Base-by-base conservation (phyloP, 805 yeast genomes). In the Candida chilensis region DNA sequence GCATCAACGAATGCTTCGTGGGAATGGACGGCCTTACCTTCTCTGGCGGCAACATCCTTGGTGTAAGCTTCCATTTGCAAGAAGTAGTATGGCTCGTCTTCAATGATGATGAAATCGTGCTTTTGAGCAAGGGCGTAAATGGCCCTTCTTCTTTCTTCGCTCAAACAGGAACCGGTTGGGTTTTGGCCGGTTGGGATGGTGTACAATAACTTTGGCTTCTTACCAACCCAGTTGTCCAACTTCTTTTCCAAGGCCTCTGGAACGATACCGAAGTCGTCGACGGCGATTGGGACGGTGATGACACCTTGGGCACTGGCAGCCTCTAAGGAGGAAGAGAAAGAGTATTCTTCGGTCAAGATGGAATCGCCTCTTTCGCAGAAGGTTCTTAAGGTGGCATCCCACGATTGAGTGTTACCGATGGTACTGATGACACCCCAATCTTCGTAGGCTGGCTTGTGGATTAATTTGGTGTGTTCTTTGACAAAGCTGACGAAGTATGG, bases 51-150 rank as follows among this genome's bases (percentile, higher is more conserved):
- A 26, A 39, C 48, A 34, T 71, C 74, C 16, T 48, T 41, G 16
- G 73, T 61, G 64, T 85, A 92, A 29, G 69, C 51, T 36, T 82
- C 90, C 94, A 90, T 86, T 61, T 90, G 98, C 52, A 90, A 65
- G 66, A 86, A 90, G 67, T 85, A 90, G 74, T 90, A 90, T 32
- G 98, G 98, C 60, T 92, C 98, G 55, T 90, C 98, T 63, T 90
- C 98, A 31, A 90, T 54, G 42, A 90, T 78, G 33, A 90, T 47
- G 50, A 90, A 68, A 59, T 92, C 96, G 54, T 87, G 82, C 61
- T 85, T 78, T 50, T 74, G 78, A 20, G 94, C 90, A 38, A 90
- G 50, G 37, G 71, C 68, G 58, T 87, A 88, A 41, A 92, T 71
- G 33, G 68, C 73, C 37, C 59, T 52, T 61, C 96, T 83, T 63